Base-by-base conservation (phyloP, 73 alveolate genomes). In the Tetrahymena thermophila region DNA sequence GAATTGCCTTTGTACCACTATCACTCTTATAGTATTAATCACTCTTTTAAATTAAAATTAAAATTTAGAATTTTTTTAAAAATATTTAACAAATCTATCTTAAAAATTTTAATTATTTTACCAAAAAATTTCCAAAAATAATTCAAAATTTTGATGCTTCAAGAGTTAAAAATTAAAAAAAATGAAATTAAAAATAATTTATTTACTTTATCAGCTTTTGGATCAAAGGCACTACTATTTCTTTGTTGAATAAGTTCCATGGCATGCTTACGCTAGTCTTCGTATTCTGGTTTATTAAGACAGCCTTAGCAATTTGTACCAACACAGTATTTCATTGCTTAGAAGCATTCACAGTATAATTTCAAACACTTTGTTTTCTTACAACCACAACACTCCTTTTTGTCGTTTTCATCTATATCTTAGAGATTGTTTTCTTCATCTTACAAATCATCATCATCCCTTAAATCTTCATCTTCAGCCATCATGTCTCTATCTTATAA, bases 311-410 rank as follows among this genome's bases (percentile, higher is more conserved):
- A 99, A 95, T 98, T 98, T 96, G 99, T 98, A 56, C 99, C 56
- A 97, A 97, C 85, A 93, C 97, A 94, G 98, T 97, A 44, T 96
- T 94, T 94, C 96, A 97, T 42, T 85, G 97, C 97, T 15, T 99
- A 99, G 96, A 98, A 98, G 55, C 99, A 98, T 94, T 98, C 99
- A 95, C 99, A 98, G 96, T 98, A 98, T 38, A 98, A 95, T 96
- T 98, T 98, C 50, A 98, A 96, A 94, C 99, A 98, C 94, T 98
- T 98, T 5, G 99, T 96, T 95, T 98, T 98, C 96, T 98, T 98
- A 94, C 99, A 98, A 83, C 98, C 97, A 95, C 99, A 98, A 31
- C 89, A 71, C 37, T 71, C 89, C 13, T 71, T 71, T 31, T 71
- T 71, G 31, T 71, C 89, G 13, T 31, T 71, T 71, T 71, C 89